A percentile compares a stretch with the other conserved stretches of the same genome.
These are phyloP conservation scores for Macrocystidia cucumis DNA, from an alignment of 1,284 basidiomycete species.

Conservation along the genomic window DNA sequence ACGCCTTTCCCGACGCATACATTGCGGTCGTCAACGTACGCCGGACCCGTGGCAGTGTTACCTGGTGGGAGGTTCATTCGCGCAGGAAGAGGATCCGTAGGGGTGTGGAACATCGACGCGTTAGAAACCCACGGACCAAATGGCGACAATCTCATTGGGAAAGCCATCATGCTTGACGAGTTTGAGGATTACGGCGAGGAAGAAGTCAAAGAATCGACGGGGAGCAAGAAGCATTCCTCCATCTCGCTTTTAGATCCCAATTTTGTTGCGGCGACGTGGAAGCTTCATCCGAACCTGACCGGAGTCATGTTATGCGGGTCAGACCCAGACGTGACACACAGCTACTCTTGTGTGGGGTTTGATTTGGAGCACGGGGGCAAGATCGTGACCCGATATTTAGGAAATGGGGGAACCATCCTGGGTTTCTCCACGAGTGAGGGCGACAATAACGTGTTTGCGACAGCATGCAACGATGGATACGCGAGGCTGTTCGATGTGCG, in stretches of 20 bases:
- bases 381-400: conserved; percentile 24
- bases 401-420: conserved; percentile 25
- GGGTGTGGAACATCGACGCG: conserved; percentile 25
- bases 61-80: conserved; percentile 19
- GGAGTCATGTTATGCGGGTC: conserved; percentile 20
- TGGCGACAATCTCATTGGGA: conserved; percentile 19
- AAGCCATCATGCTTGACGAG: conserved; percentile 13
- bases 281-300: conserved; percentile 16
- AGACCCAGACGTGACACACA: conserved; percentile 3
- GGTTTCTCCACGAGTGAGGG: conserved; percentile 23
- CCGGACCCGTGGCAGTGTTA: conserved; percentile 22
- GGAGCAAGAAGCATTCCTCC: conserved; percentile 15
- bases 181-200: conserved; percentile 21
- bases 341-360: conserved; percentile 17
- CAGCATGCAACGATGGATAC: conserved; percentile 26
- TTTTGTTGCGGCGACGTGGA: conserved; percentile 19
- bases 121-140: conserved; percentile 22
- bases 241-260: conserved; percentile 16
- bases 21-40: too few species aligned
- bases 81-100: conserved; percentile 21
- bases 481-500: conserved; percentile 32
- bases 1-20: too few species aligned
- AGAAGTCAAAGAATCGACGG: conserved; percentile 25
- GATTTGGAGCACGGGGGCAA: conserved; percentile 24
- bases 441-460: conserved; percentile 28